These are phyloP conservation scores for Verticillium klebahnii DNA, from an alignment of 2,329 filamentous ascomycete species.

Conservation along the genomic window DNA sequence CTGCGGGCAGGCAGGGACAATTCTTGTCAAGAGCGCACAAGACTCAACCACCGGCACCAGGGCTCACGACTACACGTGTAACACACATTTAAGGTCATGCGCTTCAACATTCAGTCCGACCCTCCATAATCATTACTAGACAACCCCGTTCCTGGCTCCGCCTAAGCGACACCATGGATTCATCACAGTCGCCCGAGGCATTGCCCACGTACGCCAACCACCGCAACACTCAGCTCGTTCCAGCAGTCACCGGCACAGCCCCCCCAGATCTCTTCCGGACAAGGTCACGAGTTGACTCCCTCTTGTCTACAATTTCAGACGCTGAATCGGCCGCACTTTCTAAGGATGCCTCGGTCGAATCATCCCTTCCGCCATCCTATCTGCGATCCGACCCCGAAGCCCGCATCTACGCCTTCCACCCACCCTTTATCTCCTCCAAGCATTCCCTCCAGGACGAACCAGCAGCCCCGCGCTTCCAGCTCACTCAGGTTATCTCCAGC, in stretches of 20 bases:
- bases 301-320: constrained; percentile 6
- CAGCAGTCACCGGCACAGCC: not conserved
- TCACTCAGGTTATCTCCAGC: not conserved
- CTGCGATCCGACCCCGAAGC: constrained; percentile 4
- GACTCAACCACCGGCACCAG: no score
- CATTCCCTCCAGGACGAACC: not conserved
- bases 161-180: not conserved
- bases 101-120: no score
- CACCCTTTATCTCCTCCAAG: not conserved
- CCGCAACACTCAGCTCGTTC: constrained; percentile 8
- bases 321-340: not conserved
- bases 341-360: not conserved
- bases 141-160: no score
- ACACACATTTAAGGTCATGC: no score
- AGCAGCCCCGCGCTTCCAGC: not conserved
- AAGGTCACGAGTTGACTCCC: not conserved
- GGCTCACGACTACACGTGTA: no score
- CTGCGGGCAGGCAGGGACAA: no score
- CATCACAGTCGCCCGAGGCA: not conserved
- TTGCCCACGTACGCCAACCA: constrained; percentile 24
- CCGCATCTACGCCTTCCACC: not conserved
- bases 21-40: no score
- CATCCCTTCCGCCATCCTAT: not conserved
- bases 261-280: not conserved
- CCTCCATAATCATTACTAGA: no score